Conservation (phyloP, 495 filamentous ascomycete genomes). For the Podospora anserina region DNA sequence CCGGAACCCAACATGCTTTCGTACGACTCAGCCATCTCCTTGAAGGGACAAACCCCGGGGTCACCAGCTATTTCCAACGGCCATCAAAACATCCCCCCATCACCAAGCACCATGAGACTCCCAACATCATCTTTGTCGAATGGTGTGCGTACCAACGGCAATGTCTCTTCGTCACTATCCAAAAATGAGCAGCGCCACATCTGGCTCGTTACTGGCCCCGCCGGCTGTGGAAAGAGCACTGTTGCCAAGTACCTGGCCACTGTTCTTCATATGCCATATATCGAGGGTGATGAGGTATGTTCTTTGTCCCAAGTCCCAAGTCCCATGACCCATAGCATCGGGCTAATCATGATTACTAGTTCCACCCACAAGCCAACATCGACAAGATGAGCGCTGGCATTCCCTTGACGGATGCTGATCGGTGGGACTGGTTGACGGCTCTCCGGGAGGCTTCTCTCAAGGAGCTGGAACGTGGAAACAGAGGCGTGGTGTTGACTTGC, state of each 20-base stretch:
- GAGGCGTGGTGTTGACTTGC: constrained; percentile 92
- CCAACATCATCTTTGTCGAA: constrained; percentile 30
- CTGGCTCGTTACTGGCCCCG: constrained; percentile 96
- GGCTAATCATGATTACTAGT: constrained; percentile 51
- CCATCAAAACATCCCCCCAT: constrained; percentile 34
- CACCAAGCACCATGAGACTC: constrained; percentile 34
- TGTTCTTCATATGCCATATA: constrained; percentile 69
- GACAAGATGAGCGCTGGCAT: constrained; percentile 88
- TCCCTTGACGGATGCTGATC: constrained; percentile 89
- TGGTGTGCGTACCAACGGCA: constrained; percentile 24
- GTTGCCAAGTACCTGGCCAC: constrained; percentile 75
- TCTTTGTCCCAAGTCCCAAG: constrained; percentile 9
- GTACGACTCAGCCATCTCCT: constrained; percentile 39
- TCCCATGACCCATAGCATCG: neutral
- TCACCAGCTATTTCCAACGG: constrained; percentile 34
- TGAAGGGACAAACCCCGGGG: constrained; percentile 35
- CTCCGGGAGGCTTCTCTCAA: constrained; percentile 77
- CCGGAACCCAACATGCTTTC: constrained; percentile 37
- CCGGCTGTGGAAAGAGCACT: constrained; percentile 94
- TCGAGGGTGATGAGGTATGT: constrained; percentile 95
- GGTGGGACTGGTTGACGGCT: constrained; percentile 96
- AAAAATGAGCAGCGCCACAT: constrained; percentile 66
- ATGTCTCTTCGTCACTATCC: constrained; percentile 22
- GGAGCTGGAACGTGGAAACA: constrained; percentile 53
- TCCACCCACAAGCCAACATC: constrained; percentile 78